Evolutionary conservation across 768 basidiomycete species (phyloP).

Genomic region (Fomitopsis serialis): DNA sequence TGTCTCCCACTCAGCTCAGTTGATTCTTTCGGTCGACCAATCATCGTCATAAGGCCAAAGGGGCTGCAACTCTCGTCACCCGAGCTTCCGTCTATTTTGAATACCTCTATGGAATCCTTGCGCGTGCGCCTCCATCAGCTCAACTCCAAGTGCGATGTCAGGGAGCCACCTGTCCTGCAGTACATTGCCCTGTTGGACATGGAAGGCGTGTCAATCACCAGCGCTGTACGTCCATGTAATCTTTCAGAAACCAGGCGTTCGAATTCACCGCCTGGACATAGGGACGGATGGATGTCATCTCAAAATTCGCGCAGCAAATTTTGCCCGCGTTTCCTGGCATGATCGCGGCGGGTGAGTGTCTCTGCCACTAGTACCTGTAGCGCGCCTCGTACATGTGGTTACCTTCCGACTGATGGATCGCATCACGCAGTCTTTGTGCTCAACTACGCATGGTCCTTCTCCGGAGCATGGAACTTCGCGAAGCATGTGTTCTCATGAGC

Average conservation of each 20-base stretch:
- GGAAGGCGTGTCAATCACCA: conserved; percentile 47
- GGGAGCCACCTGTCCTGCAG: conserved; percentile 40
- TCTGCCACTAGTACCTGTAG: conserved; percentile 2
- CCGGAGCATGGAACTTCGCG: conserved; percentile 58
- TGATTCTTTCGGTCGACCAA: conserved; percentile 64
- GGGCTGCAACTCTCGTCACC: conserved; percentile 35
- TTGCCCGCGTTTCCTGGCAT: conserved; percentile 72
- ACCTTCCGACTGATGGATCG: conserved; percentile 1
- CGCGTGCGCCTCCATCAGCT: conserved; percentile 50
- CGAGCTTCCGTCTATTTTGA: conserved; percentile 35
- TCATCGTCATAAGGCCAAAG: conserved; percentile 48
- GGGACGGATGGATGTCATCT: conserved; percentile 56
- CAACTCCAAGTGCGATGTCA: conserved; percentile 29
- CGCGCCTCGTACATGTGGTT: conserved; percentile 1
- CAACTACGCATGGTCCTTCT: conserved; percentile 72
- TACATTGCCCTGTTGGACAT: conserved; percentile 68
- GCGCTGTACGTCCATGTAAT: conserved; percentile 37
- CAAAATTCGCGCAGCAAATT: conserved; percentile 61
- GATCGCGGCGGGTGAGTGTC: conserved; percentile 58
- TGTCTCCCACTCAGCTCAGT: conserved; percentile 48
- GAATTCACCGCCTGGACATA: conserved; percentile 8
- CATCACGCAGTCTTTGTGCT: conserved; percentile 54
- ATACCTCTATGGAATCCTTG: conserved; percentile 48
- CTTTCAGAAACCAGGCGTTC: not conserved
- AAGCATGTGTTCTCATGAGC: conserved; percentile 39